Evolutionary conservation across 129 eudicot genomes (phyloP).

Genomic region (Flaveria trinervia): DNA sequence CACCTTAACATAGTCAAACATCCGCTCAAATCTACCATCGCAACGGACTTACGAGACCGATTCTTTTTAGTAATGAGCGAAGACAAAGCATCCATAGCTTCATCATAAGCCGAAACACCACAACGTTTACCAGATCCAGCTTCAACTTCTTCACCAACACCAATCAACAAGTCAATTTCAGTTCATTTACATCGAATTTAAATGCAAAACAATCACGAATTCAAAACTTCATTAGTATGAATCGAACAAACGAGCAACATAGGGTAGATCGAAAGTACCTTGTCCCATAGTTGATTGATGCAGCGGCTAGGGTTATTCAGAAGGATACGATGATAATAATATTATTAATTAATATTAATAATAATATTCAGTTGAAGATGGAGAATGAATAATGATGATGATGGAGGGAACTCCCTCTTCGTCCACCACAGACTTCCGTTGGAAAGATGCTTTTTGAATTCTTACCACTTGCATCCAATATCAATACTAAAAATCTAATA

Average conservation of each 20-base stretch:
- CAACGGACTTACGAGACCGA: slow-evolving; percentile 72
- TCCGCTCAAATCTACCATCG: slow-evolving; percentile 64
- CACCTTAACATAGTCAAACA: slow-evolving; percentile 80
- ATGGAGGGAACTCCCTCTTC: slow-evolving; percentile 11
- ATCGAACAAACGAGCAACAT: neutral
- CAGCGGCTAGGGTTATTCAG: neutral
- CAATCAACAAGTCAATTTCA: neutral
- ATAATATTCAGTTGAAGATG: neutral
- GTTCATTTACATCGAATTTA: neutral
- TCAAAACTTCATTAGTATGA: slow-evolving; percentile 7
- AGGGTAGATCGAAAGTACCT: slow-evolving; percentile 19
- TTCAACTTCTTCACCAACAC: slow-evolving; percentile 30
- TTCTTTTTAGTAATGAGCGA: slow-evolving; percentile 79
- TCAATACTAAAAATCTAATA: too few relatives aligned
- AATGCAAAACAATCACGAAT: slow-evolving; percentile 6
- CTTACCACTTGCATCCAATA: neutral
- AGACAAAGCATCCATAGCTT: slow-evolving; percentile 89
- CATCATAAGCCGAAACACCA: slow-evolving; percentile 54
- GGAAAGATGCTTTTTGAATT: slow-evolving; percentile 24
- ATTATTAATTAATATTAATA: too few relatives aligned
- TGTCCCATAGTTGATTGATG: slow-evolving; percentile 24
- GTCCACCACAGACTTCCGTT: neutral
- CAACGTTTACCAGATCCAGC: slow-evolving; percentile 25
- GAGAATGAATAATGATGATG: neutral
- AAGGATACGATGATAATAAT: neutral